phyloP scores from a whole-genome alignment of 129 eudicot genomes.

The Rutidosis leptorrhynchoides region DNA sequence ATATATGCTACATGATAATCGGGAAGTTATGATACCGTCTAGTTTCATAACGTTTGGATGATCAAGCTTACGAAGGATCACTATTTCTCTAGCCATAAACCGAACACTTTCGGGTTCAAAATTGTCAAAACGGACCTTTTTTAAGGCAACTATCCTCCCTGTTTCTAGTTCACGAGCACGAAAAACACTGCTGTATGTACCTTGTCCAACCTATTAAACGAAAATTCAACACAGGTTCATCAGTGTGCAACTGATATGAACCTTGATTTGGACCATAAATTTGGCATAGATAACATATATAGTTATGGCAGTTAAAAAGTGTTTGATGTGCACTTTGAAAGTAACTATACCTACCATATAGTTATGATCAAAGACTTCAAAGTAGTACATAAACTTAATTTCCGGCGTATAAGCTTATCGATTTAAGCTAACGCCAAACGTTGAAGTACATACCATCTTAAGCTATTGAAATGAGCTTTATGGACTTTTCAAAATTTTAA shows the following conservation, averaged over 20 bases:
- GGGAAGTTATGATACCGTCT: slow-evolving; percentile 78
- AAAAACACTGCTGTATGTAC: slow-evolving; percentile 91
- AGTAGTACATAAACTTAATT: too few relatives aligned
- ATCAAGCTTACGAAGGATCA: slow-evolving; percentile 84
- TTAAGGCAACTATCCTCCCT: slow-evolving; percentile 81
- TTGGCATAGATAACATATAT: neutral
- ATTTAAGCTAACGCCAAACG: neutral
- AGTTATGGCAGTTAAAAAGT: neutral
- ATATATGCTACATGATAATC: slow-evolving; percentile 85
- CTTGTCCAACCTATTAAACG: slow-evolving; percentile 74
- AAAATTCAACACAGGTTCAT: slow-evolving; percentile 10
- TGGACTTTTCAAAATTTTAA: neutral
- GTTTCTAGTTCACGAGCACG: slow-evolving; percentile 80
- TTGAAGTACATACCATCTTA: neutral
- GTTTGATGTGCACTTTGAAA: neutral
- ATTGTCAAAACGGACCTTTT: slow-evolving; percentile 92
- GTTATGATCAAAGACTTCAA: too few relatives aligned
- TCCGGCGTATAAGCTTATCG: neutral
- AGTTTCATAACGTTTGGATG: slow-evolving; percentile 89
- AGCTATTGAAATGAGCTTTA: neutral
- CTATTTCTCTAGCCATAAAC: slow-evolving; percentile 93
- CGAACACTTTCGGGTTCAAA: slow-evolving; percentile 98
- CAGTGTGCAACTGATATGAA: neutral
- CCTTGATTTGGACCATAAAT: slow-evolving; percentile 5
- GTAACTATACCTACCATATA: neutral